Base-by-base conservation (phyloP, 129 eudicot species). In the Tagetes erecta region DNA sequence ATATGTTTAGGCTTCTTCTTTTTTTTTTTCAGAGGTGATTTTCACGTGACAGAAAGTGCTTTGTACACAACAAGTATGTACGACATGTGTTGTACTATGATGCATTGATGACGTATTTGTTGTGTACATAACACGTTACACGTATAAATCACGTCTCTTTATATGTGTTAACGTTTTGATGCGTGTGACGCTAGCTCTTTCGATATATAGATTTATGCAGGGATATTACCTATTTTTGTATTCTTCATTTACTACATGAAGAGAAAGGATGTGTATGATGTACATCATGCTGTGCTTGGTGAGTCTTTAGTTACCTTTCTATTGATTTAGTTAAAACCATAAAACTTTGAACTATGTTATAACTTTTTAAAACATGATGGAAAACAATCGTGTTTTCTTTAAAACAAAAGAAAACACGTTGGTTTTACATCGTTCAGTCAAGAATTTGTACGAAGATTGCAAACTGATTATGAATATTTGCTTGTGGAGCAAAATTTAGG, bases 201-300 rank as follows among this genome's bases (percentile, higher is more conserved):
- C 12, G 5, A 14, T 5, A 42, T 35, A 27, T 81, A 89, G 96
- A 30, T 84, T 12, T 82, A 76, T 64, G 89, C 87, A 49, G 70
- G 86, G 31, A 36, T 89, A 38, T 42, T 86, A 66, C 96, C 92
- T 12, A 71, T 74, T 47, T 3, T 37, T 47, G 7, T 89, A 53
- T 82, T 89, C 79, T 51, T 80, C 45, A 20, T 75, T 37, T 89
- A 77, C 65, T 89, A 89, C 71, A 37, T 47, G 57, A 47, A 13
- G 52, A 75, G 86, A 78, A 84, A 49, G 74, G 89, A 89, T 82
- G 87, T 86, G 31, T 89, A 86, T 80, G 96, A 89, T 82, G 64
- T 89, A 52, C 96, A 89, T 37, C 80, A 89, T 70, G 96, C 92
- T 34, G 66, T 81, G 38, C 77, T 89, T 67, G 96, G 96, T 89